Evolutionary conservation across 1,139 yeast species (phyloP).

Genomic region (Meyerozyma carpophila): DNA sequence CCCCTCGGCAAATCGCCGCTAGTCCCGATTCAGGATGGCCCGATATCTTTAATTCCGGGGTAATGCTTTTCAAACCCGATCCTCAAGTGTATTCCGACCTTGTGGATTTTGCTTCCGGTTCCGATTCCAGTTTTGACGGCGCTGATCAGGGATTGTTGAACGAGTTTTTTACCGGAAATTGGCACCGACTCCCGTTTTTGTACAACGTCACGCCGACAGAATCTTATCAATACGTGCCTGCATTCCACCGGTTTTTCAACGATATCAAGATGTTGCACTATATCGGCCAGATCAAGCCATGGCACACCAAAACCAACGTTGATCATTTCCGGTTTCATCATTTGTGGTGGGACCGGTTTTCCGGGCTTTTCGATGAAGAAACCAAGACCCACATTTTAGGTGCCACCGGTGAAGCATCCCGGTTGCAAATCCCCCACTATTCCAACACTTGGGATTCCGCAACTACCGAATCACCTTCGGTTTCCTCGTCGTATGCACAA

Average conservation of each 20-base stretch:
- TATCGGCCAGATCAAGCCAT: slow-evolving; percentile 26
- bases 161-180: slow-evolving; percentile 22
- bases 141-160: slow-evolving; percentile 32
- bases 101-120: slow-evolving; percentile 10
- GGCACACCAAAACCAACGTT: slow-evolving; percentile 14
- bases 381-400: slow-evolving; percentile 13
- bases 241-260: slow-evolving; percentile 22
- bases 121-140: slow-evolving; percentile 22
- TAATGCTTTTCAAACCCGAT: slow-evolving; percentile 23
- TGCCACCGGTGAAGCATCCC: slow-evolving; percentile 32
- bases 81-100: slow-evolving; percentile 14
- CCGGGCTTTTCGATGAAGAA: slow-evolving; percentile 15
- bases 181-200: slow-evolving; percentile 25
- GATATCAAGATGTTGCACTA: slow-evolving; percentile 25
- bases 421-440: slow-evolving; percentile 24
- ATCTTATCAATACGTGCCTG: slow-evolving; percentile 28
- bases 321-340: slow-evolving; percentile 21
- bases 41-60: slow-evolving; percentile 30
- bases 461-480: slow-evolving; percentile 8
- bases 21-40: slow-evolving; percentile 36
- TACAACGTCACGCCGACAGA: slow-evolving; percentile 28
- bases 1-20: slow-evolving; percentile 17
- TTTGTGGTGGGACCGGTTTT: slow-evolving; percentile 34
- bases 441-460: slow-evolving; percentile 24
- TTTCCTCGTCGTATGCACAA: slow-evolving; percentile 12